These are phyloP conservation scores for Ophiostoma perfectum DNA, from an alignment of 2,329 filamentous ascomycete species.

Conservation along the genomic window DNA sequence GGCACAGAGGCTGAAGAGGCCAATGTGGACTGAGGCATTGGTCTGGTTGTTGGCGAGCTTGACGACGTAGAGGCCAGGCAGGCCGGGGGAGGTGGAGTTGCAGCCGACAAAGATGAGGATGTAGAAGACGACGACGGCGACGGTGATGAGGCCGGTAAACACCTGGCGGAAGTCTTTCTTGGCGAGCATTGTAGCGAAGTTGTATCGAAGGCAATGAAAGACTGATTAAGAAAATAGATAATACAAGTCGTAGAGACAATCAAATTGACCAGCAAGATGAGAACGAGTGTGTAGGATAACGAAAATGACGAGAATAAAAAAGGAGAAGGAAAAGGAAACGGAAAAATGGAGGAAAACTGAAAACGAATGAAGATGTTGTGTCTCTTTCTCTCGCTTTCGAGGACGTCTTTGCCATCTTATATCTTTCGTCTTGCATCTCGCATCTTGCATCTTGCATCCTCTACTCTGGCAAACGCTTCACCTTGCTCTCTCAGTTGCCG, in stretches of 20 bases:
- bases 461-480: not conserved
- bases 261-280: not conserved
- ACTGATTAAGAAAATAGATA: too few relatives aligned
- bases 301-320: not conserved
- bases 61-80: constrained; percentile 27
- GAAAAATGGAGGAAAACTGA: not conserved
- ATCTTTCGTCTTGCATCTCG: not conserved
- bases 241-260: too few relatives aligned
- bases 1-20: constrained; percentile 27
- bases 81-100: constrained; percentile 27
- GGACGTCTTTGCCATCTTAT: not conserved
- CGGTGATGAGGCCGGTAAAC: constrained; percentile 17
- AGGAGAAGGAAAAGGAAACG: not conserved
- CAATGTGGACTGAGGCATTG: constrained; percentile 25
- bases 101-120: constrained; percentile 27
- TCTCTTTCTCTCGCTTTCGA: too few relatives aligned
- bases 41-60: constrained; percentile 25
- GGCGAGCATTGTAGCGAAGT: constrained; percentile 10
- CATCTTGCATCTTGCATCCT: not conserved
- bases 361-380: not conserved
- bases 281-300: not conserved
- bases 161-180: constrained; percentile 17
- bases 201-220: too few relatives aligned
- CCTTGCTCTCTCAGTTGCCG: not conserved
- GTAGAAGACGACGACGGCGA: constrained; percentile 20